phyloP scores from a whole-genome alignment of 495 filamentous ascomycete genomes.

The Neurospora sublineolata region DNA sequence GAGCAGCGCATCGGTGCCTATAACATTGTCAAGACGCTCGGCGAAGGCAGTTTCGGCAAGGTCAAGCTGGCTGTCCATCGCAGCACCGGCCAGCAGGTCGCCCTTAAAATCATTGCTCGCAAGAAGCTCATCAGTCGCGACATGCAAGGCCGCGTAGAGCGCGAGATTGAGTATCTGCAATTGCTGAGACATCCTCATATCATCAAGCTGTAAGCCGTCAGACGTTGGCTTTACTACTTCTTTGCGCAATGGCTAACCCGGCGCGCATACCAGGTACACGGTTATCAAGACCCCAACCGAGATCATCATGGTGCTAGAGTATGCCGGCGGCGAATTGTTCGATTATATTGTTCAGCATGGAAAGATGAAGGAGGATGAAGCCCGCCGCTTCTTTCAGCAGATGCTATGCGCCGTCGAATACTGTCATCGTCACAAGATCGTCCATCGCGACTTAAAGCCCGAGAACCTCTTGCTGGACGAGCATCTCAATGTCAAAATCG shows the following conservation, averaged over 20 bases:
- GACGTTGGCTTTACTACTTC: neutral
- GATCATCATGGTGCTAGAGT: conserved; percentile 98
- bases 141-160: conserved; percentile 93
- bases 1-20: conserved; percentile 85
- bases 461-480: conserved; percentile 93
- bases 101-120: conserved; percentile 90
- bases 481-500: conserved; percentile 94
- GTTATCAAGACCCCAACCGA: conserved; percentile 88
- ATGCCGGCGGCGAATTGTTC: conserved; percentile 91
- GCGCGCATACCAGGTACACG: conserved; percentile 54
- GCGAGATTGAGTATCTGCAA: conserved; percentile 96
- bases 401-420: conserved; percentile 99
- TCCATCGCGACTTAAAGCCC: conserved; percentile 93
- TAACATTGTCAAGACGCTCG: conserved; percentile 76
- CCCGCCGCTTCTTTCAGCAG: conserved; percentile 95
- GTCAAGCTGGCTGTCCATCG: conserved; percentile 92
- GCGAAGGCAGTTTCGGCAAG: conserved; percentile 96
- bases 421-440: conserved; percentile 97
- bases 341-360: conserved; percentile 92
- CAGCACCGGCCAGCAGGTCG: conserved; percentile 84
- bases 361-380: conserved; percentile 77
- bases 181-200: conserved; percentile 93
- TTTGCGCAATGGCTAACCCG: conserved; percentile 2
- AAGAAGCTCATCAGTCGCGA: conserved; percentile 91
- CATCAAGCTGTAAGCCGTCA: conserved; percentile 73